Percentiles rank a stretch among this genome's conserved stretches.
phyloP scores from a whole-genome alignment of 768 basidiomycete genomes.

The Boletus vermiculosoides region DNA sequence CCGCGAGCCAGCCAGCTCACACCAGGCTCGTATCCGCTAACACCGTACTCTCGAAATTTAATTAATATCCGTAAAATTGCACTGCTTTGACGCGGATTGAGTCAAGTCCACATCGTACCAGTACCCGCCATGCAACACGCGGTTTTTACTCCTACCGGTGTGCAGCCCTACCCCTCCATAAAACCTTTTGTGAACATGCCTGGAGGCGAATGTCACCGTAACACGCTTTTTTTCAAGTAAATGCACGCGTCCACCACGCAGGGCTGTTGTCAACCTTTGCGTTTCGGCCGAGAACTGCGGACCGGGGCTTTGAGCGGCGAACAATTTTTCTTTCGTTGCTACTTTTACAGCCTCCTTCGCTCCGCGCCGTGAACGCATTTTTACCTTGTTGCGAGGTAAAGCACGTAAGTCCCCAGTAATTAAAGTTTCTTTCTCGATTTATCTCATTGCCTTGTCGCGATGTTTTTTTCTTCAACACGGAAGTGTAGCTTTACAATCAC shows the following conservation, averaged over 20 bases:
- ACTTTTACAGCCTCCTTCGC: constrained; percentile 18
- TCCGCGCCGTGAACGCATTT: constrained; percentile 17
- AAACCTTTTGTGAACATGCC: not conserved
- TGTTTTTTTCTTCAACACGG: not conserved
- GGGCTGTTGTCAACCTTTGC: not conserved
- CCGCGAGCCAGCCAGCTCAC: not conserved
- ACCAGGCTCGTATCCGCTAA: not conserved
- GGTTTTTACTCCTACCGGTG: not conserved
- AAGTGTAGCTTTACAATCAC: not conserved
- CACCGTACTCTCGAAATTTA: not conserved
- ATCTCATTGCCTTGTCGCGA: constrained; percentile 13
- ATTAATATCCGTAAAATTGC: not conserved
- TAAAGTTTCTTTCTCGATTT: constrained; percentile 9
- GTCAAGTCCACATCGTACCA: not conserved
- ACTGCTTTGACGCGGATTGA: not conserved
- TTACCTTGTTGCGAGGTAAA: constrained; percentile 16
- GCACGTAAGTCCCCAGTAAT: constrained; percentile 26
- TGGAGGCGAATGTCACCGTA: not conserved
- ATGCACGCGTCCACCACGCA: not conserved
- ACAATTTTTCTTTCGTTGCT: constrained; percentile 10
- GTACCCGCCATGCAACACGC: not conserved
- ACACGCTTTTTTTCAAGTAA: not conserved
- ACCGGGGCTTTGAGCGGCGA: constrained; percentile 25
- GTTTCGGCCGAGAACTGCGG: constrained; percentile 26
- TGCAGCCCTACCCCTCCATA: not conserved